Percentiles rank a stretch among this genome's conserved stretches.
Conservation (phyloP, 257 asterid species). For the Solanum bulbocastanum region DNA sequence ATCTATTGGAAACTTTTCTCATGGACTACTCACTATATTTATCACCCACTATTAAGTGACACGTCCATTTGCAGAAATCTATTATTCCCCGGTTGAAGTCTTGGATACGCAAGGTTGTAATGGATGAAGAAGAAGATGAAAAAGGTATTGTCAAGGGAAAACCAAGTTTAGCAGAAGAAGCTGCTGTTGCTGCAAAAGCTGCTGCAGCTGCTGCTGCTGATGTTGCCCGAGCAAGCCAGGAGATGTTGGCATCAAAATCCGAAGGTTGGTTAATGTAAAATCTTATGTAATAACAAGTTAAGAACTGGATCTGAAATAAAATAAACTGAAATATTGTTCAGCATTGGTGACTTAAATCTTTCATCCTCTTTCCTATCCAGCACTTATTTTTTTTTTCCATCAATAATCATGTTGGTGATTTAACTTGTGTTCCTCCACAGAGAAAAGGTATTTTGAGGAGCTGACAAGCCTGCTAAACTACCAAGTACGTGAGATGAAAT, state of each 20-base stretch:
- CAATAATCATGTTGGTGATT: background rate
- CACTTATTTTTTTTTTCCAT: background rate
- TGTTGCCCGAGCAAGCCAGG: slow-evolving; percentile 91
- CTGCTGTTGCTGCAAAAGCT: slow-evolving; percentile 82
- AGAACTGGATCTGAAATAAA: background rate
- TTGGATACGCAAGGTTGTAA: slow-evolving; percentile 79
- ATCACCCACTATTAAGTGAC: slow-evolving; percentile 6
- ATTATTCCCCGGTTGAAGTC: slow-evolving; percentile 77
- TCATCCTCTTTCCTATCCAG: background rate
- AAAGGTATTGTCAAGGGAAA: slow-evolving; percentile 30
- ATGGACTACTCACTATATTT: background rate
- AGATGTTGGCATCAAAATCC: slow-evolving; percentile 51
- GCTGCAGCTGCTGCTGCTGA: slow-evolving; percentile 94
- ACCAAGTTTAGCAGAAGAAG: slow-evolving; percentile 74
- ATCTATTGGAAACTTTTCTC: background rate
- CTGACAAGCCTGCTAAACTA: slow-evolving; percentile 56
- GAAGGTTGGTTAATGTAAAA: slow-evolving; percentile 43
- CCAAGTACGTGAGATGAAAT: slow-evolving; percentile 84
- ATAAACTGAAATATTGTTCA: background rate
- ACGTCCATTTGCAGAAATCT: slow-evolving; percentile 43
- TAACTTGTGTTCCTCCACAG: slow-evolving; percentile 34
- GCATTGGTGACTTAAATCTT: background rate
- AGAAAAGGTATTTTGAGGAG: slow-evolving; percentile 76
- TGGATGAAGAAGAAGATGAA: slow-evolving; percentile 61
- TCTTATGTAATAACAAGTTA: background rate